Base-by-base conservation (phyloP, 1,284 basidiomycete species). In the Agaricales sp. region DNA sequence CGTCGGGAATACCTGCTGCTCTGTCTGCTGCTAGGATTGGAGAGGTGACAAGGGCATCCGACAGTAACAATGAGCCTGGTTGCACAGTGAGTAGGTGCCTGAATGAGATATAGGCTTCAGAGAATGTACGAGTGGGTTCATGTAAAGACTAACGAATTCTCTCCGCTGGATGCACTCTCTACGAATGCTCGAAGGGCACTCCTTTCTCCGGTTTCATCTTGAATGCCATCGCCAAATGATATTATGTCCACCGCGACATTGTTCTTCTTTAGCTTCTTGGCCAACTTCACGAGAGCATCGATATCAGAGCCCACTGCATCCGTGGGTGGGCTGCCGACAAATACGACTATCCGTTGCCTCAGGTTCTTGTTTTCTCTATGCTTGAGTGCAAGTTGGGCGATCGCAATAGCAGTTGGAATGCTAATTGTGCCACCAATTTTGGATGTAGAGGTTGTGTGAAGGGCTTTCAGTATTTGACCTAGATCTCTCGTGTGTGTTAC, bases 241-340 rank as follows among this genome's bases (percentile, higher is more conserved):
- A 98, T 73, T 51, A 99, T 75, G 67, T 99, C 95, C 12, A 99
- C 79, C 0, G 93, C 89, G 38, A 99, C 92, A 60, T 98, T 99
- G 68, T 98, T 99, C 84, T 99, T 99, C 75, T 97, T 96, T 57
- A 99, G 75, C 66, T 92, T 95, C 74, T 95, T 97, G 19, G 93
- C 95, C 14, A 99, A 78, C 64, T 82, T 84, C 57, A 89, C 71
- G 74, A 95, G 80, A 52, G 74, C 75, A 58, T 85, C 82, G 61
- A 89, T 84, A 53, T 88, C 81, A 4, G 78, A 74, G 4, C 74
- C 78, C 19, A 69, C 61, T n/a, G 75, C 79, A 24, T 78, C 75
- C 12, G 92, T 66, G 0, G 96, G 96, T 20, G 39, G 39, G 3
- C 91, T 94, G 19, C 84, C 93, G 50, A 95, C 82, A 30, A 35